Conservation (phyloP, 2,329 filamentous ascomycete species). For the Cryphonectria parasitica region DNA sequence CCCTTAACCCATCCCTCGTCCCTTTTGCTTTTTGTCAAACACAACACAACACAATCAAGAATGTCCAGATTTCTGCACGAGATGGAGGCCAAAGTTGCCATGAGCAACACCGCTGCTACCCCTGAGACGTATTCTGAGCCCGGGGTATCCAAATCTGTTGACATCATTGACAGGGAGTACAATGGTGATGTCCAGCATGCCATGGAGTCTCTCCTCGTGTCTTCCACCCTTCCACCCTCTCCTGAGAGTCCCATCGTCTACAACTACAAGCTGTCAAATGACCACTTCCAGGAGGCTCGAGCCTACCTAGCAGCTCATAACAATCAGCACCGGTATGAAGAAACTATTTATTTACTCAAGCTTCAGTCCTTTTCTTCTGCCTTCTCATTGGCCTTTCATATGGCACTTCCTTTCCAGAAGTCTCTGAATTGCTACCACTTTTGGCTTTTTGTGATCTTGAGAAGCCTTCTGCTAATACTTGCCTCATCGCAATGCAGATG, state of each 20-base stretch:
- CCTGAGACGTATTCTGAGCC: background rate
- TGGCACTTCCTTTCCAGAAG: no score
- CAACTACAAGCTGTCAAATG: background rate
- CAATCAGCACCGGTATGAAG: background rate
- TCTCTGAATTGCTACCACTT: no score
- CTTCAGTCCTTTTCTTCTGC: background rate
- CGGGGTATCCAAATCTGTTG: no score
- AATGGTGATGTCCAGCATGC: background rate
- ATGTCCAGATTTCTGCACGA: no score
- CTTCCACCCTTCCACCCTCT: background rate
- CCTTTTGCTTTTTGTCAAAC: background rate
- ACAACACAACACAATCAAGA: no score
- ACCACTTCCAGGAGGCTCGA: background rate
- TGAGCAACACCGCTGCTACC: no score
- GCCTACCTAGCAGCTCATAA: background rate
- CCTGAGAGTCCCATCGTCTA: background rate
- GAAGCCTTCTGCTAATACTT: background rate
- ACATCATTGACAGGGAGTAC: background rate
- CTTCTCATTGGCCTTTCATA: no score
- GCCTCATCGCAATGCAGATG: background rate
- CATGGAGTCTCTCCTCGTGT: background rate
- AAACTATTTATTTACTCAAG: background rate
- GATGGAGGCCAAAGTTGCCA: no score
- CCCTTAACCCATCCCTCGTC: no score
- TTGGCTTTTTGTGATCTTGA: no score